Evolutionary conservation across 192 early-diverging fungal species (phyloP), one percentile per base, ranked within the genome.

Genomic region (Phycomyces nitens): DNA sequence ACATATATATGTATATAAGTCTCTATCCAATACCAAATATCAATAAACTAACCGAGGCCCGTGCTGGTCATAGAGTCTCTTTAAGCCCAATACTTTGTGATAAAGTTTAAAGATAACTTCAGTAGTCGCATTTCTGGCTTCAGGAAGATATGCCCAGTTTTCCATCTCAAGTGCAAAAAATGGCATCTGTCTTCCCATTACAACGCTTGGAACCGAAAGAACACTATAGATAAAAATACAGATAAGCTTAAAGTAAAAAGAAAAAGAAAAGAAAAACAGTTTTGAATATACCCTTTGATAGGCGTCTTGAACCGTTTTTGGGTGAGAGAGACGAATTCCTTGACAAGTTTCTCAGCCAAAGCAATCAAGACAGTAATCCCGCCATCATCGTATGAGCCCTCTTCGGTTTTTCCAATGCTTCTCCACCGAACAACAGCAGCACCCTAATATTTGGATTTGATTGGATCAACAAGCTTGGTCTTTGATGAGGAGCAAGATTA

Each of bases 161-260:
- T 85, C 77, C 76, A 85, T 83, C 56, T 83, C 62, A 5, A 79
- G 65, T 0, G 77, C 73, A 71, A 81, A 83, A 50, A 77, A 80
- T 18, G 76, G 72, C 56, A 83, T 72, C 53, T 85, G 80, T 24
- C 71, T 72, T 21, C 71, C 73, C 42, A 83, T 69, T 3, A 82
- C 78, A 59, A 85, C 75, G 3, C 74, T 64, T 1, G 76, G 66
- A 40, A 85, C 52, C 57, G 65, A 51, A 1, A 78, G 21, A 4
- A 40, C 22, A 21, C 65, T 60, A 27, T 51, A 38, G 6, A 18
- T 15, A 20, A 3, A 27, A 57, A 18, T 16, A 57, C n/a, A 23
- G 44, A 11, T 47, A 3, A 47, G 44, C 3, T 2, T 47, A 7
- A 11, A 47, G 12, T 34, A 34, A 34, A 34, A n/a, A n/a, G n/a